Evolutionary conservation across 1,284 basidiomycete genomes (phyloP).

Genomic region (Cutaneotrichosporon arboriforme): DNA sequence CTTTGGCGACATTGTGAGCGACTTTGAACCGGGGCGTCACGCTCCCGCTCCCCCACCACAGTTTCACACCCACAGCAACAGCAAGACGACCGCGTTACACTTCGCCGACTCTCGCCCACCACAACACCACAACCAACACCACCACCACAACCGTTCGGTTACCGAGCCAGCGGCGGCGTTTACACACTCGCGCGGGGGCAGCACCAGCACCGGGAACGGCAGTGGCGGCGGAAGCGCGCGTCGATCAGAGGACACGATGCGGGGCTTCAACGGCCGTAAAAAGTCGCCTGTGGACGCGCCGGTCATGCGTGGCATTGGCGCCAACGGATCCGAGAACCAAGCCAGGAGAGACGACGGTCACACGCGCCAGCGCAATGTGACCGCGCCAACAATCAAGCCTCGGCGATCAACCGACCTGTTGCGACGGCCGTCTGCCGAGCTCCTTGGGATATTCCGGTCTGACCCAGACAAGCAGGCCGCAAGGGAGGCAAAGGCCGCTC

Average conservation of each 20-base stretch:
- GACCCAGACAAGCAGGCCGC: background rate
- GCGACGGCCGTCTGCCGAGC: constrained; percentile 17
- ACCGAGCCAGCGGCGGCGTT: background rate
- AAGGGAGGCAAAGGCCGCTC: constrained; percentile 29
- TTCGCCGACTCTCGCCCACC: background rate
- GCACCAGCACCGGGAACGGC: too few species aligned
- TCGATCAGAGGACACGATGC: background rate
- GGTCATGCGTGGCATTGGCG: too few species aligned
- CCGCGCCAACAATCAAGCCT: constrained; percentile 15
- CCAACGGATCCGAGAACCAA: background rate
- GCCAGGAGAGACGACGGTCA: background rate
- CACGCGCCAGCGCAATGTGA: background rate
- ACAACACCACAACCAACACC: background rate
- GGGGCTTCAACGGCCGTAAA: too few species aligned
- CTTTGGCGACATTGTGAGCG: constrained; percentile 7
- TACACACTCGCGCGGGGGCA: too few species aligned
- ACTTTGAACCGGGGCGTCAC: constrained; percentile 4
- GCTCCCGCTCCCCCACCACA: constrained; percentile 5
- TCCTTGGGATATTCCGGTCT: constrained; percentile 4
- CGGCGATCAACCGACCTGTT: constrained; percentile 25
- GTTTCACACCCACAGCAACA: background rate
- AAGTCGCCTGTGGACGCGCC: too few species aligned
- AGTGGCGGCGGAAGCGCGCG: background rate
- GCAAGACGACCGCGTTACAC: background rate
- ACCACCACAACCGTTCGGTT: constrained; percentile 1